Evolutionary conservation across 768 basidiomycete species (phyloP), one percentile per base, ranked within the genome.

Genomic region (Auriscalpium vulgare): DNA sequence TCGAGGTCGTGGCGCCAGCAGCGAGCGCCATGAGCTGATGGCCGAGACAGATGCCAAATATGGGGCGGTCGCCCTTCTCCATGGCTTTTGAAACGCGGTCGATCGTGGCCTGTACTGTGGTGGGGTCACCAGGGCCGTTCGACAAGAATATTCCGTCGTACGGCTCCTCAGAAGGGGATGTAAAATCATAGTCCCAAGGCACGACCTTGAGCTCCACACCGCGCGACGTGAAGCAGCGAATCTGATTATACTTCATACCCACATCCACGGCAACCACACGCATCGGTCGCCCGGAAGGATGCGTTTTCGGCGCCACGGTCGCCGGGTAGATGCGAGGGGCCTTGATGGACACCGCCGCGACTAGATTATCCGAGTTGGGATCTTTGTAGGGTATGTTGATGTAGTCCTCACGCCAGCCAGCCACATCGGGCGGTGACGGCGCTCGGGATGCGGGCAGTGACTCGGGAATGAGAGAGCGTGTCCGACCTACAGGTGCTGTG

Each of bases 181-280:
- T 74, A 69, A 95, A 92, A 72, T 98, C 88, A 69, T 95, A 91
- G 68, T 98, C 79, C 95, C 95, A 99, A 29, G 97, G 95, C 8
- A 98, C 90, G 52, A 97, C 92, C 73, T 98, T 97, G 68, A 98
- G 78, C 70, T 98, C 92, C 37, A 97, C 83, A 50, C 97, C 97
- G 37, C 97, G 87, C 38, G 83, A 77, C 45, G 82, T 83, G 74
- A 99, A 97, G 76, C 97, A 99, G 37, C 97, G 82, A 63, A 98
- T 94, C 72, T 99, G 97, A 72, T 98, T 98, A 76, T 90, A 97
- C 73, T 99, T 99, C 91, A 98, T 98, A n/a, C 97, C 97, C 51
- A 98, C 95, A 68, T 99, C 97, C 56, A 98, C 74, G 6, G 92
- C 93, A 14, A 99, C 66, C 34, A 99, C 81, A 58, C 97, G 88